A percentile compares a stretch with the other conserved stretches of the same genome.
Conservation (phyloP, 176 grass and related monocot genomes). For the Aechmea fasciata region DNA sequence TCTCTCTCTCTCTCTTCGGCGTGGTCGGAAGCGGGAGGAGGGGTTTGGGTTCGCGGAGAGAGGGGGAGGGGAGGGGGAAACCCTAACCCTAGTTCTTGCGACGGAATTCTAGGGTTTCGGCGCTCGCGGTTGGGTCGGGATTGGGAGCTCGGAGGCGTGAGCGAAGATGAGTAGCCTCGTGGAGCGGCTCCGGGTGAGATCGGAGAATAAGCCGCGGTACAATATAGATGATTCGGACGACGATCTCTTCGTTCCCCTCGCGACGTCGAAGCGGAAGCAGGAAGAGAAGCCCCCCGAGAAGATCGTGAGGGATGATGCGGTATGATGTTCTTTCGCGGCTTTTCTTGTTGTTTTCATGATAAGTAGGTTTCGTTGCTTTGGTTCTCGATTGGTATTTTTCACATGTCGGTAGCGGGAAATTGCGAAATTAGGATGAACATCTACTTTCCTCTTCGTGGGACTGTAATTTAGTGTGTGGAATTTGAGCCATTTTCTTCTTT, state of each 20-base stretch:
- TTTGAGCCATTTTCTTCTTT: too few relatives aligned
- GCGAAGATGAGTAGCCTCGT: conserved; percentile 79
- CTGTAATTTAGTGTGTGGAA: too few relatives aligned
- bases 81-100: not conserved
- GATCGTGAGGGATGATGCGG: conserved; percentile 67
- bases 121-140: not conserved
- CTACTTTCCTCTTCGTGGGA: too few relatives aligned
- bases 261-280: conserved; percentile 36
- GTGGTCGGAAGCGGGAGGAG: too few relatives aligned
- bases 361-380: not conserved
- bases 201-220: conserved; percentile 85
- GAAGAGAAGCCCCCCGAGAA: conserved; percentile 44
- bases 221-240: conserved; percentile 81
- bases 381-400: not conserved
- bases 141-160: conserved; percentile 12
- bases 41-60: too few relatives aligned
- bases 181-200: conserved; percentile 90
- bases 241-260: conserved; percentile 39
- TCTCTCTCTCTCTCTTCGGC: too few relatives aligned
- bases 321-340: conserved; percentile 20
- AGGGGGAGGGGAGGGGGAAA: too few relatives aligned
- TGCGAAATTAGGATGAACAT: too few relatives aligned
- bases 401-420: too few relatives aligned
- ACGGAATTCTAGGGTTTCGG: not conserved
- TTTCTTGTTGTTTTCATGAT: not conserved